Base-by-base conservation (phyloP, 805 yeast species). In the Saccharomycopsis microspora region DNA sequence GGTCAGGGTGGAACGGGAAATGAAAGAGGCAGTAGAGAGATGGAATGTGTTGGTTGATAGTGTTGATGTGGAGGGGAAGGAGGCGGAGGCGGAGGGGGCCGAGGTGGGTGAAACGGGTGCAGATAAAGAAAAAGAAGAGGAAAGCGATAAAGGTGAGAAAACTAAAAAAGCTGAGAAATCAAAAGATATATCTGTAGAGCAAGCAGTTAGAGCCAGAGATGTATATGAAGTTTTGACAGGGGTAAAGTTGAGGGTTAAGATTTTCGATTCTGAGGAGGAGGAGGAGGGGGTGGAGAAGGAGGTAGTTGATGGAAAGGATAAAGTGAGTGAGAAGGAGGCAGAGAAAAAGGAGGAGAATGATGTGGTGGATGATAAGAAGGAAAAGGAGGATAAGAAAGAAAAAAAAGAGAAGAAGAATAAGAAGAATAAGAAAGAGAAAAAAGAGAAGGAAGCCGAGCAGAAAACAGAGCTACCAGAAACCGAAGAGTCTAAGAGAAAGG, bases 41-140 rank as follows among this genome's bases (percentile, higher is more conserved):
- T 84, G 90, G 89, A 83, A 83, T 55, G 62, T 60, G 43, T 32
- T 53, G 45, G 45, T 52, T 39, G 44, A 11, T 31, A n/a, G 42
- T 3, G 47, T 52, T 6, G 50, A 48, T 4, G 34, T 46, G 19
- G 47, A 46, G 31, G 46, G 52, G 27, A 53, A 58, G 19, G 46
- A 54, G 33, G 44, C 58, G n/a, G 58, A 55, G 35, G 54, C 58
- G 31, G 57, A 58, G 33, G 49, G 52, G 9, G 56, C 51, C 39
- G 54, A 52, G 11, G 51, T 50, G 45, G 39, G 45, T 8, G 42
- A 40, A 32, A 55, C 45, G 38, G 30, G 32, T 8, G 38, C 43
- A 38, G 46, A 41, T 33, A 39, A 50, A 45, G 48, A 41, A 32
- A 44, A 54, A 28, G 53, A 56, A 31, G 51, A 48, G 19, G 52